A percentile compares a stretch with the other conserved stretches of the same genome.
Conservation (phyloP, 306 rosid species). For the Cyclanthera cordifolia region DNA sequence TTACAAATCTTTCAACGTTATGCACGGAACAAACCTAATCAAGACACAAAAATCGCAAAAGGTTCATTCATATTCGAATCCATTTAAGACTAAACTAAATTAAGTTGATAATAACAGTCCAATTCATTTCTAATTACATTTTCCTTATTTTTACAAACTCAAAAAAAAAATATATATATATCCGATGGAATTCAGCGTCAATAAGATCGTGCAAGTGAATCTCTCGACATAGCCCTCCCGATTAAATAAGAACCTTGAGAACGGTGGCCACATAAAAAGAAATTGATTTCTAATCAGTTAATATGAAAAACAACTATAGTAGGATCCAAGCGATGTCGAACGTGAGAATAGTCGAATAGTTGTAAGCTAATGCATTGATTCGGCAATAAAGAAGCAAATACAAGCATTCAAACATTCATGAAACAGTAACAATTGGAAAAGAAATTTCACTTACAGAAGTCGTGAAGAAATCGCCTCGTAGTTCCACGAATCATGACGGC, state of each 20-base stretch:
- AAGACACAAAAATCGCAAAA: not conserved
- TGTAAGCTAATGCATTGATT: not conserved
- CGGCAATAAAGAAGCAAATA: not conserved
- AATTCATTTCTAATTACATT: not conserved
- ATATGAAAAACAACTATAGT: too few species aligned
- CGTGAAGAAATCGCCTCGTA: constrained; percentile 17
- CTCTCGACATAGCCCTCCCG: not conserved
- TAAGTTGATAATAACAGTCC: not conserved
- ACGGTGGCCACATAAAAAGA: too few species aligned
- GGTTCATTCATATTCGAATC: not conserved
- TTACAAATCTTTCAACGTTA: too few species aligned
- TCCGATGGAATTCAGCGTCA: not conserved
- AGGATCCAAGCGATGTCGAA: too few species aligned
- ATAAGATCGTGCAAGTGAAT: not conserved
- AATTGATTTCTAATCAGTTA: too few species aligned
- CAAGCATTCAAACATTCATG: not conserved
- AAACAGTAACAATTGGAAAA: not conserved
- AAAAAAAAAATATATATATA: not conserved
- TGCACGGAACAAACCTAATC: not conserved
- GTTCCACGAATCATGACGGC: constrained; percentile 15
- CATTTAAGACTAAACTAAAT: not conserved
- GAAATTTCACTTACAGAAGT: not conserved
- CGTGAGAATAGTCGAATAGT: too few species aligned
- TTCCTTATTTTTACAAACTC: not conserved
- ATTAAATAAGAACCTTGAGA: too few species aligned